These are phyloP conservation scores for Austroboletus novae-zelandiae DNA, from an alignment of 1,284 basidiomycete species.

Conservation along the genomic window DNA sequence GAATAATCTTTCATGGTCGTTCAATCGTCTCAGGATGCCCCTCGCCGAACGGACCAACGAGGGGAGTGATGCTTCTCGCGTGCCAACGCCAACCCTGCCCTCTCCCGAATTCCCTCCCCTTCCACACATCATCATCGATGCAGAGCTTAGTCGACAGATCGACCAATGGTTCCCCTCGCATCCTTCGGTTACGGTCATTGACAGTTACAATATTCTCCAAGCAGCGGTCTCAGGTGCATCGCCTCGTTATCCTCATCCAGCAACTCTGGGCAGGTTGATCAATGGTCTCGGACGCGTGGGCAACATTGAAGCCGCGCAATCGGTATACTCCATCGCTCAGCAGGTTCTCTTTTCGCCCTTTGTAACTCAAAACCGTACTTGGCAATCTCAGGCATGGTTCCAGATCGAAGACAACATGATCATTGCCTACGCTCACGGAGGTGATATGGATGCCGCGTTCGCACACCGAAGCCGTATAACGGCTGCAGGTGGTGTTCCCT, in stretches of 20 bases:
- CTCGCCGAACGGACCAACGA: constrained; percentile 18
- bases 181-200: constrained; percentile 27
- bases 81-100: constrained; percentile 8
- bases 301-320: constrained; percentile 59
- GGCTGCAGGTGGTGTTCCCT: constrained; percentile 74
- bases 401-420: constrained; percentile 87
- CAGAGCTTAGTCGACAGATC: constrained; percentile 36
- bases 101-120: constrained; percentile 15
- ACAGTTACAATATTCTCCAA: constrained; percentile 40
- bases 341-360: constrained; percentile 45
- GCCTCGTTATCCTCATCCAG: constrained; percentile 50
- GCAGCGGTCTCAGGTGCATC: constrained; percentile 32
- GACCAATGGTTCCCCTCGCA: constrained; percentile 41
- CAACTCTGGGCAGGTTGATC: constrained; percentile 62
- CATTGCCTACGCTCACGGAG: constrained; percentile 77
- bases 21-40: constrained; percentile 22
- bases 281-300: constrained; percentile 63
- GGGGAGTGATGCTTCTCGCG: constrained; percentile 5
- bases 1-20: constrained; percentile 16
- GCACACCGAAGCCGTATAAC: constrained; percentile 80
- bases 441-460: constrained; percentile 77
- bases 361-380: constrained; percentile 42
- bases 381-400: constrained; percentile 68
- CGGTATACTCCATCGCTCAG: constrained; percentile 74
- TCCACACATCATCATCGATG: constrained; percentile 20